These are phyloP conservation scores for Exophiala aquamarina DNA, from an alignment of 2,329 filamentous ascomycete species.

Conservation along the genomic window DNA sequence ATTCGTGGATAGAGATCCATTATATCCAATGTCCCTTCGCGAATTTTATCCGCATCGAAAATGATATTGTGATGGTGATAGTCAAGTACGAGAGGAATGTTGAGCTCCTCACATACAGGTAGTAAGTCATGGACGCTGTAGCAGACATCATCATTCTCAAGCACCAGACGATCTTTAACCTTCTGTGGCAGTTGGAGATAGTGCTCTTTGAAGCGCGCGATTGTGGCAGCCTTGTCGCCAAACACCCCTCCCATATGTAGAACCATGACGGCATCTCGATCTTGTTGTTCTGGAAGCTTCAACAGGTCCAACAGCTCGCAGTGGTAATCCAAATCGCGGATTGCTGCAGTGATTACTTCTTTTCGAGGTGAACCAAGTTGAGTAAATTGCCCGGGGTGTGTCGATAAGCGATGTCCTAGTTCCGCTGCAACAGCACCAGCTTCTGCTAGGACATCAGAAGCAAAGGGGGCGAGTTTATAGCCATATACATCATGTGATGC, in stretches of 20 bases:
- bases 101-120: constrained; percentile 87
- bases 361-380: constrained; percentile 81
- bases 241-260: constrained; percentile 90
- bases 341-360: constrained; percentile 72
- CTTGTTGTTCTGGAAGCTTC: constrained; percentile 71
- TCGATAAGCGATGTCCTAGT: constrained; percentile 80
- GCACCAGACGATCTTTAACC: constrained; percentile 76
- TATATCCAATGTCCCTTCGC: constrained; percentile 84
- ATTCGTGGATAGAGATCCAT: constrained; percentile 74
- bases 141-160: constrained; percentile 92
- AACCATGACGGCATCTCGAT: constrained; percentile 91
- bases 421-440: constrained; percentile 74
- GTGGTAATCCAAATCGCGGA: constrained; percentile 85
- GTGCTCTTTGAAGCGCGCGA: constrained; percentile 75
- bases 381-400: constrained; percentile 90
- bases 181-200: constrained; percentile 66
- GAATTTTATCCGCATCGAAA: constrained; percentile 69
- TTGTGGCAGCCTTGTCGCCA: constrained; percentile 77
- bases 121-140: constrained; percentile 92
- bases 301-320: constrained; percentile 79
- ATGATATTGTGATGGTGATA: constrained; percentile 96
- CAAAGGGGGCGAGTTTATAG: constrained; percentile 81
- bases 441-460: constrained; percentile 72
- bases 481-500: constrained; percentile 85
- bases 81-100: constrained; percentile 88